Evolutionary conservation across 306 rosid species (phyloP), one percentile per base, ranked within the genome.

Genomic region (Adenanthera pavonina): DNA sequence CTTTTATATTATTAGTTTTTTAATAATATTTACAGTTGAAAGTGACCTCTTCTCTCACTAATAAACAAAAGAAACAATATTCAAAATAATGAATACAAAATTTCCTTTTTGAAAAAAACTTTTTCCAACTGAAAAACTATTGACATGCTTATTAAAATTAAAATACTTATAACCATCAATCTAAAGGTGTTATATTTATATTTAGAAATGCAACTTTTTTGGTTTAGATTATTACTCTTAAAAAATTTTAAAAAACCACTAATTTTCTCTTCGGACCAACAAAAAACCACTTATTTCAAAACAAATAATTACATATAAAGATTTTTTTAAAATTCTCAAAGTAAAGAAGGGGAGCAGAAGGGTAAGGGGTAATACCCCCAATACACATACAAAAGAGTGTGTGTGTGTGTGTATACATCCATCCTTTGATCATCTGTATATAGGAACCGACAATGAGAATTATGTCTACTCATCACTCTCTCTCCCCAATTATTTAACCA

Each of bases 371-470:
- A 30, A 9, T 54, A 35, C 9, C 64, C 64, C 64, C 6, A 8
- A 12, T n/a, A n/a, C n/a, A n/a, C n/a, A n/a, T n/a, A n/a, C n/a
- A n/a, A n/a, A n/a, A n/a, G n/a, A n/a, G n/a, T n/a, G n/a, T 17
- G 36, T 15, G 30, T 53, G 20, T 44, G 30, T 48, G 19, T 49
- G 17, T 17, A 12, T 52, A 19, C 3, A 56, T 19, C 64, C 20
- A 57, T 44, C 54, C 34, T 20, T 46, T 43, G 33, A 43, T 57
- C 25, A 69, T 25, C 54, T 46, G 52, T 44, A 44, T 46, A 33
- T 61, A 3, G n/a, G 56, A 81, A 76, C 59, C 56, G 78, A 74
- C 81, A 76, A 60, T 84, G 53, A 17, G 89, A 84, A 76, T 62
- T 76, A 82, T 68, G 65, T 84, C 12, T 12, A 44, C 40, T 46